Percentiles rank a stretch among this genome's conserved stretches.
Evolutionary conservation across 2,329 filamentous ascomycete genomes (phyloP).

Genomic region (Macrophomina tecta): DNA sequence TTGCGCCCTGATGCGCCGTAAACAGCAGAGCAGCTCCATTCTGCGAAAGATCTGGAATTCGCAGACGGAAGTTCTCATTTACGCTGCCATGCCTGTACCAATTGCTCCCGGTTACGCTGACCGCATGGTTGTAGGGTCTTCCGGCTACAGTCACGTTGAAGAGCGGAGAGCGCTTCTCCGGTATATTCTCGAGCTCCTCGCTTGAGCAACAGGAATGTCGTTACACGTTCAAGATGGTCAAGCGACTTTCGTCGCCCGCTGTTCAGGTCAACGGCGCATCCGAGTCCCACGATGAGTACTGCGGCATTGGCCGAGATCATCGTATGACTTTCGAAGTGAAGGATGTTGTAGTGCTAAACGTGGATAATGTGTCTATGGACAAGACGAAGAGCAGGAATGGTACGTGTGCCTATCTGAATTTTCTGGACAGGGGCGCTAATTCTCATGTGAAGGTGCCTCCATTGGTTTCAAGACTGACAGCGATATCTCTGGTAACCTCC

Average conservation of each 20-base stretch:
- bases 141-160: slow-evolving; percentile 62
- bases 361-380: slow-evolving; percentile 59
- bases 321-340: slow-evolving; percentile 67
- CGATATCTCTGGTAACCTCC: slow-evolving; percentile 79
- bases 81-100: not conserved
- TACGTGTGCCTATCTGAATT: slow-evolving; percentile 42
- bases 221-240: slow-evolving; percentile 71
- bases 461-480: slow-evolving; percentile 82
- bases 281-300: slow-evolving; percentile 49
- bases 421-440: not conserved
- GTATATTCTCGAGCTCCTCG: slow-evolving; percentile 64
- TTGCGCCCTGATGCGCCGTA: not conserved
- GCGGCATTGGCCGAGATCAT: slow-evolving; percentile 55
- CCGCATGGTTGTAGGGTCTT: slow-evolving; percentile 55
- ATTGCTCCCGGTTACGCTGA: not conserved
- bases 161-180: slow-evolving; percentile 65
- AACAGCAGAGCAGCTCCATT: no score
- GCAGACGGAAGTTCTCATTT: not conserved
- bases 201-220: slow-evolving; percentile 59
- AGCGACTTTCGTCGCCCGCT: slow-evolving; percentile 52
- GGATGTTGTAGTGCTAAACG: slow-evolving; percentile 63
- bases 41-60: not conserved
- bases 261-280: slow-evolving; percentile 54
- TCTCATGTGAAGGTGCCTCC: slow-evolving; percentile 61
- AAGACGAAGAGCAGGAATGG: slow-evolving; percentile 64